Evolutionary conservation across 257 asterid genomes (phyloP).

Genomic region (Nicotiana benthamiana): DNA sequence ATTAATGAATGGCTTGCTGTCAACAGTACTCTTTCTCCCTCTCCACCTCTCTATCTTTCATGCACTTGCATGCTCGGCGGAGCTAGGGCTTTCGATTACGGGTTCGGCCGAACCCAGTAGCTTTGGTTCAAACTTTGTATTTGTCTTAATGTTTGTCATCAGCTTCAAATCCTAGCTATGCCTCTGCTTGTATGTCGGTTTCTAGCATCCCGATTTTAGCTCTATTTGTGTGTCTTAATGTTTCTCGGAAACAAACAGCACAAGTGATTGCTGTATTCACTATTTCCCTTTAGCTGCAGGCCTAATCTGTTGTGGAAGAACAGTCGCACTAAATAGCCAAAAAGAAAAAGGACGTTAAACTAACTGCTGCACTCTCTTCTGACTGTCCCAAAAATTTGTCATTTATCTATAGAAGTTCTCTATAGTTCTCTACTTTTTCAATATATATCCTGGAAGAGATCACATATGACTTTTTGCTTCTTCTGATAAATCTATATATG

Average conservation of each 20-base stretch:
- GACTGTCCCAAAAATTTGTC: not conserved
- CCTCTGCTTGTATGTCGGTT: no score
- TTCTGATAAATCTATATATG: not conserved
- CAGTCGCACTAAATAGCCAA: not conserved
- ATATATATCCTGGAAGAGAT: not conserved
- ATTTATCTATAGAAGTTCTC: not conserved
- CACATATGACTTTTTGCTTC: not conserved
- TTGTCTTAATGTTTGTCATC: no score
- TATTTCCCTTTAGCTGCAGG: not conserved
- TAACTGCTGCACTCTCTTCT: not conserved
- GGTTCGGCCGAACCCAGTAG: no score
- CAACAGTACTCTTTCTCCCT: conserved; percentile 51
- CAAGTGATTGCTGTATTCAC: not conserved
- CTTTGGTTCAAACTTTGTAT: no score
- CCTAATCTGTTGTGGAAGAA: not conserved
- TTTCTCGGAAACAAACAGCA: not conserved
- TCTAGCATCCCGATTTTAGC: not conserved
- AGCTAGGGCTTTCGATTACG: no score
- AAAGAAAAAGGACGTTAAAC: not conserved
- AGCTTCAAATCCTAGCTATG: no score
- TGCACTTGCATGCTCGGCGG: not conserved
- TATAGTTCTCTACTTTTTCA: not conserved
- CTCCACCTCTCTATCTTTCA: conserved; percentile 6
- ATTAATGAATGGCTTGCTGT: conserved; percentile 92
- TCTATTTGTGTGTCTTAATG: not conserved